Conservation (phyloP, 768 basidiomycete species). For the Suillus luteus region DNA sequence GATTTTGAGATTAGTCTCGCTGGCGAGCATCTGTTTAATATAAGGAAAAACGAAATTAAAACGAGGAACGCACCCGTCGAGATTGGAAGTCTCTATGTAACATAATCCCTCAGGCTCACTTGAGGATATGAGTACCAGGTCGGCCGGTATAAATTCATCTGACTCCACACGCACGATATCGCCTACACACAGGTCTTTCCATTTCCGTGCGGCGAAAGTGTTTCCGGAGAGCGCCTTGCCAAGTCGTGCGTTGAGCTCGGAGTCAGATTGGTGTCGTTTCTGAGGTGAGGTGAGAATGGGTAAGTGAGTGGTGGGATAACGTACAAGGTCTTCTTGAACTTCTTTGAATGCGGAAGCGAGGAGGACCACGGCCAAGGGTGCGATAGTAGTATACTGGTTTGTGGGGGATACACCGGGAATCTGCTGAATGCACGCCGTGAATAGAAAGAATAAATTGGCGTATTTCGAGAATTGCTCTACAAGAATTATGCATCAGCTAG, state of each 20-base stretch:
- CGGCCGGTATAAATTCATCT: constrained; percentile 95
- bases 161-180: constrained; percentile 90
- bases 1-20: constrained; percentile 98
- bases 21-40: constrained; percentile 29
- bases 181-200: constrained; percentile 89
- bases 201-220: constrained; percentile 73
- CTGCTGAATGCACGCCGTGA: constrained; percentile 96
- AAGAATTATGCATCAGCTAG: constrained; percentile 14
- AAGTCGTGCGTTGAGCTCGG: constrained; percentile 82
- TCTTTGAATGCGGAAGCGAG: constrained; percentile 96
- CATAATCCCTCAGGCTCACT: constrained; percentile 97
- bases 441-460: constrained; percentile 97
- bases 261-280: constrained; percentile 97
- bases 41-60: neutral
- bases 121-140: constrained; percentile 82
- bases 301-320: constrained; percentile 28
- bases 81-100: constrained; percentile 96
- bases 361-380: constrained; percentile 83
- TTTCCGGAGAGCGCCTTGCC: constrained; percentile 74
- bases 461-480: constrained; percentile 98
- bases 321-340: constrained; percentile 87
- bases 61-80: constrained; percentile 77
- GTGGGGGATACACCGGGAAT: constrained; percentile 98
- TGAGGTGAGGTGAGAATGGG: constrained; percentile 32
- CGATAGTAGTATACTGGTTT: constrained; percentile 93